Conservation (phyloP, 192 early-diverging fungal species). For the Powellomyces hirtus region DNA sequence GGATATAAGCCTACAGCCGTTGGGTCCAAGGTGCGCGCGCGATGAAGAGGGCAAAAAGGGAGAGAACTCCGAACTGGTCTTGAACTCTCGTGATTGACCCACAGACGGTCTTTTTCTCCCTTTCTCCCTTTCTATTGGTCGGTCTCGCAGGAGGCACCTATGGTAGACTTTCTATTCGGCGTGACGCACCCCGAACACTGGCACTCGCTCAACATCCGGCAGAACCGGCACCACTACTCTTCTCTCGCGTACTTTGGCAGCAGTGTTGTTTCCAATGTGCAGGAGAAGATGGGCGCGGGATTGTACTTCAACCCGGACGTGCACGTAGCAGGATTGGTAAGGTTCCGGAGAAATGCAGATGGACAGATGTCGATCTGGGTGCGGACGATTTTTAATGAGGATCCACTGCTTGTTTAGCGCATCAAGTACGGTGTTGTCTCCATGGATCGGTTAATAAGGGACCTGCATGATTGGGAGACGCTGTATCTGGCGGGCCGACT, state of each 20-base stretch:
- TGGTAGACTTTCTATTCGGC: conserved; percentile 95
- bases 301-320: conserved; percentile 96
- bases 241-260: conserved; percentile 71
- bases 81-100: no score
- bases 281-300: conserved; percentile 84
- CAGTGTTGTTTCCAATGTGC: conserved; percentile 65
- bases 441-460: conserved; percentile 80
- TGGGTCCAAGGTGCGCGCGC: conserved; percentile 23
- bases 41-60: background rate
- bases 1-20: conserved; percentile 54
- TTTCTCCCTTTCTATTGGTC: no score
- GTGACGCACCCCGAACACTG: conserved; percentile 94
- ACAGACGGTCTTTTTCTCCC: no score
- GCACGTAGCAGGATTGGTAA: conserved; percentile 79
- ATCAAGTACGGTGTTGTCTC: conserved; percentile 98
- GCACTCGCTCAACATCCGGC: conserved; percentile 95
- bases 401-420: conserved; percentile 46
- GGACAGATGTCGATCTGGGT: no score
- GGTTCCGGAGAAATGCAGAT: no score
- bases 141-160: conserved; percentile 61
- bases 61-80: background rate
- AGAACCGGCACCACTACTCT: conserved; percentile 92
- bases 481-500: conserved; percentile 94
- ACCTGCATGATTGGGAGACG: conserved; percentile 92
- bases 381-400: no score